Evolutionary conservation across 1,139 yeast genomes (phyloP).

Genomic region (Candida sanyaensis): DNA sequence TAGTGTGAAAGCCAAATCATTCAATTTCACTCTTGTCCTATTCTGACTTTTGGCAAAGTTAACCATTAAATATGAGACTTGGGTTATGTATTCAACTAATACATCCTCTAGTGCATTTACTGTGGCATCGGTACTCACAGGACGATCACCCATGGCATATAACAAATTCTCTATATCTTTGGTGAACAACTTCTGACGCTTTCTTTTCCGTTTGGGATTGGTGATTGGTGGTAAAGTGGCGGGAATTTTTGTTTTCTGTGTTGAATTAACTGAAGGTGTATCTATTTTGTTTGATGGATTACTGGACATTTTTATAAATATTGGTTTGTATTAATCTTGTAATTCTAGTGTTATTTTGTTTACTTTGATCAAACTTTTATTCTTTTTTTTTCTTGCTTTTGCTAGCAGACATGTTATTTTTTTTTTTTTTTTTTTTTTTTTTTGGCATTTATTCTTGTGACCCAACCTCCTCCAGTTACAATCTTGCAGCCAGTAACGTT

Average conservation of each 20-base stretch:
- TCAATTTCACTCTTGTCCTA: conserved; percentile 76
- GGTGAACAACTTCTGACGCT: conserved; percentile 50
- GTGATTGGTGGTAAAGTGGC: conserved; percentile 13
- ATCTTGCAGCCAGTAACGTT: too few relatives aligned
- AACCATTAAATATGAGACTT: conserved; percentile 39
- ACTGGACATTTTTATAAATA: background rate
- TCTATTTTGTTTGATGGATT: background rate
- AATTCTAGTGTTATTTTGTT: background rate
- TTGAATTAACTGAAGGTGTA: background rate
- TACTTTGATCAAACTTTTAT: background rate
- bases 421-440: too few relatives aligned
- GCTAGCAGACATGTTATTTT: background rate
- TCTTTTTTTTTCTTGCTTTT: background rate
- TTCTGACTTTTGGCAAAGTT: conserved; percentile 37
- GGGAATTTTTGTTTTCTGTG: background rate
- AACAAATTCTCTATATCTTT: conserved; percentile 72
- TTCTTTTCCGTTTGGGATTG: conserved; percentile 23
- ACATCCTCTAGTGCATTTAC: conserved; percentile 81
- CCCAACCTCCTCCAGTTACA: too few relatives aligned
- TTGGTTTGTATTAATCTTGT: background rate
- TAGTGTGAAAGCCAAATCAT: conserved; percentile 84
- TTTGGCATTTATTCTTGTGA: too few relatives aligned
- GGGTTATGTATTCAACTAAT: conserved; percentile 74
- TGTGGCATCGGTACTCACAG: conserved; percentile 75
- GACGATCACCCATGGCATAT: conserved; percentile 86